Evolutionary conservation across 2,329 filamentous ascomycete species (phyloP).

Genomic region (Aspergillus chevalieri): DNA sequence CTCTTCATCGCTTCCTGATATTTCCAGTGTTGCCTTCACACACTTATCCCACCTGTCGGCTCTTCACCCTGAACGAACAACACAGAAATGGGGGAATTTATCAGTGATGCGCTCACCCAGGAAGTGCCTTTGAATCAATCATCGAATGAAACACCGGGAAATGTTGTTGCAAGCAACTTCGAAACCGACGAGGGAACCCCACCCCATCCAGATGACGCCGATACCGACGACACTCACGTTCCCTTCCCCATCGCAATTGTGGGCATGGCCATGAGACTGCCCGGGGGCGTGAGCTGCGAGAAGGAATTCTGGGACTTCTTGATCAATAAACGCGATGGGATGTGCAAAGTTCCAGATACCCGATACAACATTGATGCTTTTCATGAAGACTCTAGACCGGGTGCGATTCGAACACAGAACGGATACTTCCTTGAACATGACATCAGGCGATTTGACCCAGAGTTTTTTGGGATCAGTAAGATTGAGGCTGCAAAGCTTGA

Average conservation of each 20-base stretch:
- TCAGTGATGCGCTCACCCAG: too few species aligned
- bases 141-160: background rate
- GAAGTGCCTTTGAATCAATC: background rate
- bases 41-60: too few species aligned
- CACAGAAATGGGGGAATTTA: too few species aligned
- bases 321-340: slow-evolving; percentile 7
- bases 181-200: background rate
- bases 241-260: slow-evolving; percentile 5
- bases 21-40: too few species aligned
- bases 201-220: background rate
- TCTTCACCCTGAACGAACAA: too few species aligned
- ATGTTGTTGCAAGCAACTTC: background rate
- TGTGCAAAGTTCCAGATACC: slow-evolving; percentile 12
- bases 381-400: slow-evolving; percentile 9
- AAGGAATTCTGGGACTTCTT: slow-evolving; percentile 11
- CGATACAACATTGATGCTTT: slow-evolving; percentile 20
- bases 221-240: background rate
- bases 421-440: slow-evolving; percentile 23
- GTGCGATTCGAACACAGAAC: slow-evolving; percentile 1
- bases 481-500: slow-evolving; percentile 16
- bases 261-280: slow-evolving; percentile 14
- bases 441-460: slow-evolving; percentile 14
- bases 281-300: slow-evolving; percentile 7
- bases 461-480: slow-evolving; percentile 16
- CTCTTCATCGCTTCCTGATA: too few species aligned